Conservation (phyloP, 768 basidiomycete genomes). For the Russula sp. region DNA sequence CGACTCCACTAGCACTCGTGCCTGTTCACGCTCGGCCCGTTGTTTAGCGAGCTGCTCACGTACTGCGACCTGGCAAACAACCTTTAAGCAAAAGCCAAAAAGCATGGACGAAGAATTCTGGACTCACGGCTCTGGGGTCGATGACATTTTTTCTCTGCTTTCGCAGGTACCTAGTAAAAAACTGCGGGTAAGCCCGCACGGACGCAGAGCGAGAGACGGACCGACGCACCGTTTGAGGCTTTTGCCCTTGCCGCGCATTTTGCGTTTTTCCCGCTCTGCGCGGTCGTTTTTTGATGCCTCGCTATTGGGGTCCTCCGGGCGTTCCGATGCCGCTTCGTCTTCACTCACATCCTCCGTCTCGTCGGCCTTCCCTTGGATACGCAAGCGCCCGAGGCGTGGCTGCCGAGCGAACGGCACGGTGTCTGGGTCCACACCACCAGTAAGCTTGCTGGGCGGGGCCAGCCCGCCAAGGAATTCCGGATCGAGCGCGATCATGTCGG, state of each 20-base stretch:
- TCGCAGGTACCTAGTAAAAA: constrained; percentile 50
- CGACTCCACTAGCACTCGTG: constrained; percentile 24
- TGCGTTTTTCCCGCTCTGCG: constrained; percentile 57
- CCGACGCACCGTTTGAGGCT: constrained; percentile 61
- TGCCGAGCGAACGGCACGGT: constrained; percentile 64
- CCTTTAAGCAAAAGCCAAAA: constrained; percentile 26
- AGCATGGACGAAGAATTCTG: not conserved
- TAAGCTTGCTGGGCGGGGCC: constrained; percentile 52
- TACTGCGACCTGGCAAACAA: constrained; percentile 38
- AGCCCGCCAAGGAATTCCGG: constrained; percentile 70
- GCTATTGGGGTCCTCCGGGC: constrained; percentile 33
- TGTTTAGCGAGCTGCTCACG: constrained; percentile 38
- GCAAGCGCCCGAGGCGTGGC: constrained; percentile 71
- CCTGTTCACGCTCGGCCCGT: constrained; percentile 30
- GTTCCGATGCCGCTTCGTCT: constrained; percentile 33
- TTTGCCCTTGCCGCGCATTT: constrained; percentile 85
- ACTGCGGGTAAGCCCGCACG: not conserved
- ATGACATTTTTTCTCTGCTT: constrained; percentile 96
- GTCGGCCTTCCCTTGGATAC: constrained; percentile 69
- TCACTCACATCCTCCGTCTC: constrained; percentile 45
- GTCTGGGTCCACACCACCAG: constrained; percentile 40
- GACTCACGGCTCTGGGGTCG: constrained; percentile 66
- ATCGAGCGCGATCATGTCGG: constrained; percentile 85
- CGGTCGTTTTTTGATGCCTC: constrained; percentile 28
- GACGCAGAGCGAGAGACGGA: not conserved